Evolutionary conservation across 106 monocot species (phyloP).

Genomic region (Allium fistulosum): DNA sequence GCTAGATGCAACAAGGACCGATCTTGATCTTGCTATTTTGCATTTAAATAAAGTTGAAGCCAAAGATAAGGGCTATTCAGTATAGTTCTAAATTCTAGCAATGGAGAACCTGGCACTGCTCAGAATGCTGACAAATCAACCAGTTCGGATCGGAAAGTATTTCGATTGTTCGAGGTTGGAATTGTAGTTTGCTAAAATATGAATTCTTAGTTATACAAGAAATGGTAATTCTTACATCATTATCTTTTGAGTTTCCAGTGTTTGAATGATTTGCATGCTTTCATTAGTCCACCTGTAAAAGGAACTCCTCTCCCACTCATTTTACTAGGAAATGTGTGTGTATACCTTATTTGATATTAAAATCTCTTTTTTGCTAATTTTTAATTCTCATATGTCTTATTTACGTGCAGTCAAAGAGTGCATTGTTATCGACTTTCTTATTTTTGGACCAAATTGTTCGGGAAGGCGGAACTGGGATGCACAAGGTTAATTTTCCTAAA

Average conservation of each 20-base stretch:
- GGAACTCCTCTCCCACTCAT: constrained; percentile 74
- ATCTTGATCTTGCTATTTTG: constrained; percentile 64
- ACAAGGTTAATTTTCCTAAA: constrained; percentile 50
- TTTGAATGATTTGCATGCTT: constrained; percentile 85
- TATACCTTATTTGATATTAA: neutral
- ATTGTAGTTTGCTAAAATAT: neutral
- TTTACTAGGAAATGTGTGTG: constrained; percentile 72
- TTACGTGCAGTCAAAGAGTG: constrained; percentile 78
- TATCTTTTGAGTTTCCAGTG: constrained; percentile 37
- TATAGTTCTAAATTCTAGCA: constrained; percentile 85
- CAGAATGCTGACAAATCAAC: constrained; percentile 83
- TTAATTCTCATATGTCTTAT: neutral
- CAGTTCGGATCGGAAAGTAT: constrained; percentile 80
- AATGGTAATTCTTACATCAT: neutral
- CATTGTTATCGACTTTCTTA: constrained; percentile 79
- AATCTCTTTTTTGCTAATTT: too few species aligned
- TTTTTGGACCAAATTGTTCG: constrained; percentile 98
- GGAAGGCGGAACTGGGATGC: constrained; percentile 77
- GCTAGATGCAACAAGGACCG: constrained; percentile 60
- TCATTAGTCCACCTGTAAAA: constrained; percentile 60
- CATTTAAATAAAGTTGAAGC: constrained; percentile 89
- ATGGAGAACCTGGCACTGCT: constrained; percentile 74
- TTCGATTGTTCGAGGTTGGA: constrained; percentile 75
- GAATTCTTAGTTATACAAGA: neutral
- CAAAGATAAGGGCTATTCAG: constrained; percentile 85